phyloP scores from a whole-genome alignment of 306 rosid genomes.

The Cucurbita pepo region DNA sequence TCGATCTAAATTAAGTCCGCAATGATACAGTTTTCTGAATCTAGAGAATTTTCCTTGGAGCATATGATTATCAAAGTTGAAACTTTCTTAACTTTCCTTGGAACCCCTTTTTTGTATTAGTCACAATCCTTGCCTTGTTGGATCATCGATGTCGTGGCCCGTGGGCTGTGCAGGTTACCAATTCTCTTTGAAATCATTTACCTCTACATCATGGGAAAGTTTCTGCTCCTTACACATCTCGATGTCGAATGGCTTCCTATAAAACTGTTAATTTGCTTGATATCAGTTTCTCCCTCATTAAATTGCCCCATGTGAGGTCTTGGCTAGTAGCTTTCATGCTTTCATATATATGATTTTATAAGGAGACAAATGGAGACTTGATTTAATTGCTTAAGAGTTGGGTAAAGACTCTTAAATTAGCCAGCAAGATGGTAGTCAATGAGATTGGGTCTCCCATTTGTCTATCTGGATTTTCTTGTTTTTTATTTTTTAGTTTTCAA shows the following conservation, averaged over 20 bases:
- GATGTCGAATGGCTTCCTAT: neutral
- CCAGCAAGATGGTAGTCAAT: neutral
- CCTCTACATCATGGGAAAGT: neutral
- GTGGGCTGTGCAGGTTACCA: neutral
- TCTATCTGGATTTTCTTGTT: neutral
- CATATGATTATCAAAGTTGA: neutral
- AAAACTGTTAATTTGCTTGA: neutral
- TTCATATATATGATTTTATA: neutral
- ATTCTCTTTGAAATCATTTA: neutral
- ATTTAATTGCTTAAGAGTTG: neutral
- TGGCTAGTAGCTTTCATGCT: neutral
- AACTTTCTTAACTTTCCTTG: neutral
- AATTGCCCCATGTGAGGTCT: constrained; percentile 2
- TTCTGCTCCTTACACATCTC: neutral
- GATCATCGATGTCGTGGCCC: neutral
- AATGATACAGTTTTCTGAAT: constrained; percentile 15
- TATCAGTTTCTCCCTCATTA: neutral
- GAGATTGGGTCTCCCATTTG: neutral
- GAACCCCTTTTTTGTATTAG: neutral
- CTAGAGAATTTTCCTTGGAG: neutral
- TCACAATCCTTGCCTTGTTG: neutral
- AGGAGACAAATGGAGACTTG: neutral
- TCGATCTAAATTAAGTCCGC: constrained; percentile 10
- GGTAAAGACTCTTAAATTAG: neutral
- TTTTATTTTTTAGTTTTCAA: neutral